A percentile compares a stretch with the other conserved stretches of the same genome.
Evolutionary conservation across 495 filamentous ascomycete genomes (phyloP).

Genomic region (Glarea lozoyensis): DNA sequence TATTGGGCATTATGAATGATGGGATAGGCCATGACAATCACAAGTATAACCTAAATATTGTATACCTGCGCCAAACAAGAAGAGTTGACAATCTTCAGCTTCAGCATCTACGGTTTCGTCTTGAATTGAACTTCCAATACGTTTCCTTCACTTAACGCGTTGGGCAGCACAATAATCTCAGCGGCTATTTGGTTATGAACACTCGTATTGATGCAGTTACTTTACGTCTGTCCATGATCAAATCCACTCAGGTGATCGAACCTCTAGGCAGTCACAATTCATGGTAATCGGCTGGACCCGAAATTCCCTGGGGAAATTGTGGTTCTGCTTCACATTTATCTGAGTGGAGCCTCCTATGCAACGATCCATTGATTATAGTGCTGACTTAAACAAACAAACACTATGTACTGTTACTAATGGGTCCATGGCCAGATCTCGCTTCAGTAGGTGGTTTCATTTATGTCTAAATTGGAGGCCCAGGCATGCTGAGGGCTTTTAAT

Average conservation of each 20-base stretch:
- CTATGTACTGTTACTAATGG: not conserved
- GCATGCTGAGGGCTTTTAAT: constrained; percentile 1
- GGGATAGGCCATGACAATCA: too few relatives aligned
- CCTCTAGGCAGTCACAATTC: not conserved
- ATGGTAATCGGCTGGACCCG: not conserved
- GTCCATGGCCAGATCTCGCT: constrained; percentile 1
- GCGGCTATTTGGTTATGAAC: not conserved
- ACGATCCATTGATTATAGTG: not conserved
- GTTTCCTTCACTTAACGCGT: too few relatives aligned
- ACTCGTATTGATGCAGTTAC: not conserved
- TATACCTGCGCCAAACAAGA: not conserved
- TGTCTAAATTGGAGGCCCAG: constrained; percentile 1
- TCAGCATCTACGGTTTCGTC: not conserved
- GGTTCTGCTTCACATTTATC: not conserved
- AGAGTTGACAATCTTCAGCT: not conserved
- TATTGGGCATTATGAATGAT: too few relatives aligned
- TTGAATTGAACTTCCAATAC: not conserved
- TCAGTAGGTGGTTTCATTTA: not conserved
- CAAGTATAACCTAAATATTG: not conserved
- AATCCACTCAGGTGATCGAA: not conserved
- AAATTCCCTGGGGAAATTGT: not conserved
- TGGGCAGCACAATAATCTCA: not conserved
- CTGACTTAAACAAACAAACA: not conserved
- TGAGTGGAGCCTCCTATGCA: not conserved
- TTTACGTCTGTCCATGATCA: not conserved